Percentiles rank a stretch among this genome's conserved stretches.
These are phyloP conservation scores for Psophocarpus tetragonolobus DNA, from an alignment of 306 rosid species.

Conservation along the genomic window DNA sequence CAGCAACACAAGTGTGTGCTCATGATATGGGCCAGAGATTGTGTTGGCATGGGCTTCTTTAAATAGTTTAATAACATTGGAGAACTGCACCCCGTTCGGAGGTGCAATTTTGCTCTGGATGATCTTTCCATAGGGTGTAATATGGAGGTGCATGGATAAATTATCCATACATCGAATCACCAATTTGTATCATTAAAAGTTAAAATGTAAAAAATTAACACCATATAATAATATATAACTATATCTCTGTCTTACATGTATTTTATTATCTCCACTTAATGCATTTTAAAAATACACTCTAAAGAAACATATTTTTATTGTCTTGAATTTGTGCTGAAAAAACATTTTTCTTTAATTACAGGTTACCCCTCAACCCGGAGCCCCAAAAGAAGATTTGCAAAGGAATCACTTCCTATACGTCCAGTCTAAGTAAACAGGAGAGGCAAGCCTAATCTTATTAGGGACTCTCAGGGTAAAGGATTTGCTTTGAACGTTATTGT, in stretches of 20 bases:
- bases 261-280: not conserved
- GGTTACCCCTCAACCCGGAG: not conserved
- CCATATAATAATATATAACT: not conserved
- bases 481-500: not conserved
- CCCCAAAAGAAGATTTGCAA: not conserved
- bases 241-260: not conserved
- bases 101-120: too few species aligned
- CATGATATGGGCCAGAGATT: not conserved
- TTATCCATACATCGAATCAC: not conserved
- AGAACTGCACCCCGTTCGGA: too few species aligned
- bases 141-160: too few species aligned
- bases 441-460: not conserved
- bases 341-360: not conserved
- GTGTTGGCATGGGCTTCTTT: not conserved
- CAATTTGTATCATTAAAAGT: not conserved
- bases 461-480: not conserved
- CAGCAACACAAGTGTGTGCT: not conserved
- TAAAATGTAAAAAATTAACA: not conserved
- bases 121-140: too few species aligned
- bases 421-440: not conserved
- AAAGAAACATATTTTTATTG: not conserved
- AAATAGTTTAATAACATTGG: not conserved
- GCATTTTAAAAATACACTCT: not conserved
- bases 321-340: not conserved
- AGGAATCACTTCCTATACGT: not conserved